Percentiles rank a stretch among this genome's conserved stretches.
Evolutionary conservation across 2,329 filamentous ascomycete species (phyloP).

Genomic region (Aspergillus tamarii): DNA sequence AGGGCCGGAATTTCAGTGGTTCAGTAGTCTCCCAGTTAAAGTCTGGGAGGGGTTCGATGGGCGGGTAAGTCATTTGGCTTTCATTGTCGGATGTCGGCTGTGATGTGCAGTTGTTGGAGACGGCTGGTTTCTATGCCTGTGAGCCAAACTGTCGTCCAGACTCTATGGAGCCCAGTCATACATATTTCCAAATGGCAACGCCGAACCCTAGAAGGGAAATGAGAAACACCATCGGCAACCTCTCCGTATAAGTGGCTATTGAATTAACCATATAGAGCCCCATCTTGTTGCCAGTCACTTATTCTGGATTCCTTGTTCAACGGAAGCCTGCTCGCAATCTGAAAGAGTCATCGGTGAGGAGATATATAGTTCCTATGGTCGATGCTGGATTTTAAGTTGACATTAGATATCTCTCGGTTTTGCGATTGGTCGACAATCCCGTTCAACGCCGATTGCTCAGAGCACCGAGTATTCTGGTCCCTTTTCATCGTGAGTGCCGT

Average conservation of each 20-base stretch:
- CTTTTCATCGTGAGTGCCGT: not conserved
- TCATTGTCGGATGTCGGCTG: not conserved
- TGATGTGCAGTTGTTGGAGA: not conserved
- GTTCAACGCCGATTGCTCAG: slow-evolving; percentile 19
- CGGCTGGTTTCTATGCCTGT: not conserved
- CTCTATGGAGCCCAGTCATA: not conserved
- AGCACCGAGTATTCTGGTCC: slow-evolving; percentile 11
- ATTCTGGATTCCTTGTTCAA: not conserved
- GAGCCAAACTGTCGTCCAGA: not conserved
- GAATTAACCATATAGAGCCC: not conserved
- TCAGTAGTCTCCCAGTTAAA: slow-evolving; percentile 57
- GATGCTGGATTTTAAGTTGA: not conserved
- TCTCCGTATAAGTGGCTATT: not conserved
- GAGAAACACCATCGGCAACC: not conserved
- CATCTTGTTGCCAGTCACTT: not conserved
- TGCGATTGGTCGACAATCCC: slow-evolving; percentile 21
- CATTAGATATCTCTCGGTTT: slow-evolving; percentile 12
- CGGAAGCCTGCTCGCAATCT: not conserved
- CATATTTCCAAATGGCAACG: not conserved
- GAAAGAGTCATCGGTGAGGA: not conserved
- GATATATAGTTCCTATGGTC: not conserved
- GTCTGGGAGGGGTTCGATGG: slow-evolving; percentile 46
- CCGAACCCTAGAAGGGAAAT: not conserved
- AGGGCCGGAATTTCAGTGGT: slow-evolving; percentile 42
- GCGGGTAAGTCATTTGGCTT: slow-evolving; percentile 24